Evolutionary conservation across 192 early-diverging fungal species (phyloP).

Genomic region (Mortierella antarctica): DNA sequence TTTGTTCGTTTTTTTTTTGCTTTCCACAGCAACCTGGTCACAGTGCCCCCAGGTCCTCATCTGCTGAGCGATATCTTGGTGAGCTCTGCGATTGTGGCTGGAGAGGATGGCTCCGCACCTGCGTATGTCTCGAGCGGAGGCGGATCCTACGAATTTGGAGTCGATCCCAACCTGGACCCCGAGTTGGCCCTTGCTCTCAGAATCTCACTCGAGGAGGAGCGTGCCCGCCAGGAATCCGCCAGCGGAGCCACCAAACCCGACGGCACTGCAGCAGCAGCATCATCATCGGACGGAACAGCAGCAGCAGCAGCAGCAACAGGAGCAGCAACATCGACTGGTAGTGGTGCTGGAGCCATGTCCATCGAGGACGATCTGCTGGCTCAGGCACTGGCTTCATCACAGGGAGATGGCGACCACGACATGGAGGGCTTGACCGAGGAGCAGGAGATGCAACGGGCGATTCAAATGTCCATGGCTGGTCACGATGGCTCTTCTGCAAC

Average conservation of each 20-base stretch:
- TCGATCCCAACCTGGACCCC: constrained; percentile 94
- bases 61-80: constrained; percentile 91
- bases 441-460: constrained; percentile 75
- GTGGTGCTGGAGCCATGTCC: constrained; percentile 14
- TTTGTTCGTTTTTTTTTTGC: neutral
- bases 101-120: constrained; percentile 80
- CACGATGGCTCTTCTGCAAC: constrained; percentile 11
- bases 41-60: constrained; percentile 94
- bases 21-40: constrained; percentile 79
- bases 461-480: constrained; percentile 79
- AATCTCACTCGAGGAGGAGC: constrained; percentile 97
- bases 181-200: constrained; percentile 93
- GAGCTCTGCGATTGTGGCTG: constrained; percentile 87
- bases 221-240: constrained; percentile 84
- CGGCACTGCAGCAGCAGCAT: constrained; percentile 23
- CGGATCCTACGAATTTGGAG: constrained; percentile 91
- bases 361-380: constrained; percentile 73
- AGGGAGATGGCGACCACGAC: constrained; percentile 68
- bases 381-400: constrained; percentile 79
- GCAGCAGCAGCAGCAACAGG: constrained; percentile 51
- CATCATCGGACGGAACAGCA: constrained; percentile 23
- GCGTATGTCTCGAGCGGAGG: constrained; percentile 70
- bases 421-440: constrained; percentile 80
- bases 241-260: constrained; percentile 56
- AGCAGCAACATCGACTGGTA: constrained; percentile 47